phyloP scores from a whole-genome alignment of 2,329 filamentous ascomycete genomes.

The Botrytis galanthina region DNA sequence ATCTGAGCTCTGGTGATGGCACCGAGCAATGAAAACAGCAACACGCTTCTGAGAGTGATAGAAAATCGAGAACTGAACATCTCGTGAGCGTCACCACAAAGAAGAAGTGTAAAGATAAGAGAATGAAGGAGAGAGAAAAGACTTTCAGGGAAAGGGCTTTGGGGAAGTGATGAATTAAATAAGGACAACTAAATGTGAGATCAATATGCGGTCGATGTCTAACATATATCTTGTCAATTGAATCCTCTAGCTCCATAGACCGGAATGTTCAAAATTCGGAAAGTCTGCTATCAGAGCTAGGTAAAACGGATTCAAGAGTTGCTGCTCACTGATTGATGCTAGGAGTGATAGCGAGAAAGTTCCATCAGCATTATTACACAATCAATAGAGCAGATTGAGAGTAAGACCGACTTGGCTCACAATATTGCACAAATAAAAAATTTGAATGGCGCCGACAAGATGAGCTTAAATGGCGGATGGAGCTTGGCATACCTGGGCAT shows the following conservation, averaged over 20 bases:
- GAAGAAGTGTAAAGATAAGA: neutral
- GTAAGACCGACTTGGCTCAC: neutral
- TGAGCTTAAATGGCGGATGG: neutral
- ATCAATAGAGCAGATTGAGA: neutral
- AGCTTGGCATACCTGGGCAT: slow-evolving; percentile 5
- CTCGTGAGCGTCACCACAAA: neutral
- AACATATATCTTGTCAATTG: neutral
- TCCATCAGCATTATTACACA: neutral
- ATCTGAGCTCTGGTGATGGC: neutral
- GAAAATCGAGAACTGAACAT: neutral
- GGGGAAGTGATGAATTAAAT: neutral
- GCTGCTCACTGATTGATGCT: neutral
- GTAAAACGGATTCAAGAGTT: neutral
- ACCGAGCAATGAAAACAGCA: neutral
- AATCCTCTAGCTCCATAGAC: neutral
- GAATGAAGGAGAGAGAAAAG: neutral
- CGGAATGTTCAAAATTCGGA: neutral
- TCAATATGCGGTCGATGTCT: neutral
- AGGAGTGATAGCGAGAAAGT: neutral
- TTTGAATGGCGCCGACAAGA: neutral
- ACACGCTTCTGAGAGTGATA: neutral
- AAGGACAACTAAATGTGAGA: neutral
- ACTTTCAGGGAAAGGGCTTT: neutral
- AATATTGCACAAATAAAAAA: neutral
- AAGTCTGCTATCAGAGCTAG: neutral